Conservation (phyloP, 1,284 basidiomycete genomes). For the Xanthoconium separans region DNA sequence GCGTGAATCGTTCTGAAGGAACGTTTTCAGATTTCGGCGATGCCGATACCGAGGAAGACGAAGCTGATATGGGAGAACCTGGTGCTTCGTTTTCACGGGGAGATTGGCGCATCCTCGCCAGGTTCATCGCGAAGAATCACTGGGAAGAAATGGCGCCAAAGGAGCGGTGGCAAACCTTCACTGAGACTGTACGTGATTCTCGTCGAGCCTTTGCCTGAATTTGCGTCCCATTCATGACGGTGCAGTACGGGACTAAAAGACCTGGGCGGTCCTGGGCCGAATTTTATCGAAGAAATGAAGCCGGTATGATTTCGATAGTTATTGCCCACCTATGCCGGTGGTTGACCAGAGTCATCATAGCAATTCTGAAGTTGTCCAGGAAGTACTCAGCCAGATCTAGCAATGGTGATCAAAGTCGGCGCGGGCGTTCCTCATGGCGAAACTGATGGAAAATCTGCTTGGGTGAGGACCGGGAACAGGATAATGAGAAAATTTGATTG, state of each 20-base stretch:
- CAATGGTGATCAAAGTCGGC: slow-evolving; percentile 14
- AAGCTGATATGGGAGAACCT: slow-evolving; percentile 51
- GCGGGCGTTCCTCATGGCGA: slow-evolving; percentile 23
- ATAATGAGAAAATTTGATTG: slow-evolving; percentile 14
- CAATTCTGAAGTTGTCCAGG: slow-evolving; percentile 26
- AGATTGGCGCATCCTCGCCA: slow-evolving; percentile 58
- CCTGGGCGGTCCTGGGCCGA: slow-evolving; percentile 59
- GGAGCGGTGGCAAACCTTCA: slow-evolving; percentile 54
- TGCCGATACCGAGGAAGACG: slow-evolving; percentile 39
- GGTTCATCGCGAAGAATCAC: slow-evolving; percentile 49
- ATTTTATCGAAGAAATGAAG: slow-evolving; percentile 51
- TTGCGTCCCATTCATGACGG: slow-evolving; percentile 1
- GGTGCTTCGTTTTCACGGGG: slow-evolving; percentile 51
- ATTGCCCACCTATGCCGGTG: neutral
- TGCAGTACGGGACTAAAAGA: slow-evolving; percentile 44
- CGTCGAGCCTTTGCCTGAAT: neutral
- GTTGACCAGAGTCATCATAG: slow-evolving; percentile 15
- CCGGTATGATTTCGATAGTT: slow-evolving; percentile 37
- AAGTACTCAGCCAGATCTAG: slow-evolving; percentile 14
- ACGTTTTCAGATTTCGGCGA: slow-evolving; percentile 17
- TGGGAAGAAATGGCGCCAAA: slow-evolving; percentile 43
- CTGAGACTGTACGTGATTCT: slow-evolving; percentile 42
- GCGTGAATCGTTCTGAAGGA: slow-evolving; percentile 13
- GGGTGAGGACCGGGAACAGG: slow-evolving; percentile 23
- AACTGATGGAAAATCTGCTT: slow-evolving; percentile 8